Percentiles rank a stretch among this genome's conserved stretches.
Conservation (phyloP, 73 alveolate species). For the Uronychia setigera region DNA sequence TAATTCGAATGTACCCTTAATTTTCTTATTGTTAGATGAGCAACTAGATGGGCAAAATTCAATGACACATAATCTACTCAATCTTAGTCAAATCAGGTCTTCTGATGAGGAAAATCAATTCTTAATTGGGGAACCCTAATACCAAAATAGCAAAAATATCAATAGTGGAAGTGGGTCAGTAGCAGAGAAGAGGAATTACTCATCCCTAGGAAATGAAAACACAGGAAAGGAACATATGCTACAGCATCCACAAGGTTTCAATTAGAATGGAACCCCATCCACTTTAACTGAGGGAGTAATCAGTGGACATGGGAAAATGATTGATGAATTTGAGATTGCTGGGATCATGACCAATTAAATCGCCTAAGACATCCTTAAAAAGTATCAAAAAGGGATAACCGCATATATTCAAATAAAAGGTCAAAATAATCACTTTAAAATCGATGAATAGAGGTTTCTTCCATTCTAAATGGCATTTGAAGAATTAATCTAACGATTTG, state of each 20-base stretch:
- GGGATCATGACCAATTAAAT: not conserved
- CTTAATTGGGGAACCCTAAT: not conserved
- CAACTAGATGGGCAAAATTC: not conserved
- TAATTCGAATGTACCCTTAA: no score
- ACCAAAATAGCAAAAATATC: not conserved
- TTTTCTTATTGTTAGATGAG: not conserved
- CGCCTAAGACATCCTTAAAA: not conserved
- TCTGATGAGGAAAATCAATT: not conserved
- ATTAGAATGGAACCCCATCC: not conserved
- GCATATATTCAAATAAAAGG: not conserved
- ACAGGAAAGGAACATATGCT: not conserved
- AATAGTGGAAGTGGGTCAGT: not conserved
- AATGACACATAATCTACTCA: not conserved
- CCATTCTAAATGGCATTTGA: not conserved
- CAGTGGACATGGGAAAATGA: not conserved
- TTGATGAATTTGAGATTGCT: not conserved
- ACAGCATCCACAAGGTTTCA: not conserved
- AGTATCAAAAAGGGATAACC: not conserved
- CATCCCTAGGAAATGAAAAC: not conserved
- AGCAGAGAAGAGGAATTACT: not conserved
- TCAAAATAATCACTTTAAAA: not conserved
- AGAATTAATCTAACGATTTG: not conserved
- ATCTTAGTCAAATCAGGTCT: not conserved
- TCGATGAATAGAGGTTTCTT: not conserved
- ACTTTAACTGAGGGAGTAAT: not conserved